Conservation (phyloP, 805 yeast species). For the Blastobotrys attinorum region DNA sequence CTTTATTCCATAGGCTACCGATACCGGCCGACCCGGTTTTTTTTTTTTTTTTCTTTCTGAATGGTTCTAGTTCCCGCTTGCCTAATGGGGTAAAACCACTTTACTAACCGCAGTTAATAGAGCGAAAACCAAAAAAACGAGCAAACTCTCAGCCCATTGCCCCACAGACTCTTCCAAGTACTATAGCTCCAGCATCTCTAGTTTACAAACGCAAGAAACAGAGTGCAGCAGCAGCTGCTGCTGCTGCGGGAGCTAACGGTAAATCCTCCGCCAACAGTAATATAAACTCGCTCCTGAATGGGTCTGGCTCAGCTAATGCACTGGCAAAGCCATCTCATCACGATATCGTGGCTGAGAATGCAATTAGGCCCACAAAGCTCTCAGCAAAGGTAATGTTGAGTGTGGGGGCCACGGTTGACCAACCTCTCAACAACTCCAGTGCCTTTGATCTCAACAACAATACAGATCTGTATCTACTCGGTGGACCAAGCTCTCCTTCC, state of each 20-base stretch:
- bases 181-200: conserved; percentile 18
- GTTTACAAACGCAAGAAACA: conserved; percentile 15
- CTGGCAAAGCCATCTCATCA: too few relatives aligned
- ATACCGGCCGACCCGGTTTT: too few relatives aligned
- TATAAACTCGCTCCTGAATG: conserved; percentile 2
- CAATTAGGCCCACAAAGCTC: background rate
- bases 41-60: background rate
- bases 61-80: background rate
- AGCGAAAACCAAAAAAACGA: background rate
- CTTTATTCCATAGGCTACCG: too few relatives aligned
- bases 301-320: background rate
- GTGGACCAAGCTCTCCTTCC: background rate
- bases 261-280: too few relatives aligned
- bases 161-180: conserved; percentile 12
- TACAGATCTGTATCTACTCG: background rate
- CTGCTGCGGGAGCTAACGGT: too few relatives aligned
- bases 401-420: background rate
- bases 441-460: background rate
- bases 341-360: conserved; percentile 3
- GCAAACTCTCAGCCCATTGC: background rate
- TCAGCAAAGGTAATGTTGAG: background rate
- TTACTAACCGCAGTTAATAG: background rate
- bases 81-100: background rate
- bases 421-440: background rate
- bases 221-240: conserved; percentile 4